Conservation (phyloP, 805 yeast genomes). For the Alloascoidea africana region DNA sequence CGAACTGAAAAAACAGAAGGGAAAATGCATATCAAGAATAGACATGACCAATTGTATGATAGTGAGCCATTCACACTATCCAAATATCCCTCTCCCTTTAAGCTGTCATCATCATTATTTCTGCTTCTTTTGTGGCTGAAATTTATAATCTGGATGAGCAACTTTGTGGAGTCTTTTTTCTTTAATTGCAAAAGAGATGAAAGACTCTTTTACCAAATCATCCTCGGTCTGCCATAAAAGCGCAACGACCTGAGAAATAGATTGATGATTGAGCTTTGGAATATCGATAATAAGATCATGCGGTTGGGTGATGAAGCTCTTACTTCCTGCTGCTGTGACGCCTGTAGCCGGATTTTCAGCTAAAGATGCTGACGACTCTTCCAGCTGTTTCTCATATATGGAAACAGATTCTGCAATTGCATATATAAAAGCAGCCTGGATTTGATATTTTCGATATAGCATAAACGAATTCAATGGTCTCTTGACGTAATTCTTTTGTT, state of each 20-base stretch:
- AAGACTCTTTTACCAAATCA: constrained; percentile 19
- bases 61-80: too few relatives aligned
- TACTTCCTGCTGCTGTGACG: too few relatives aligned
- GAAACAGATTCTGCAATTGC: constrained; percentile 9
- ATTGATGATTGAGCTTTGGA: constrained; percentile 24
- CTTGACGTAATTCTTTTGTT: constrained; percentile 17
- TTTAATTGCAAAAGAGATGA: constrained; percentile 21
- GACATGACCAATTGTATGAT: too few relatives aligned
- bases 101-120: constrained; percentile 5
- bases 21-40: too few relatives aligned
- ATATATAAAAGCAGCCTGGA: constrained; percentile 22
- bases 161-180: constrained; percentile 26
- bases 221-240: constrained; percentile 30
- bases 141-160: constrained; percentile 29
- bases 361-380: too few relatives aligned
- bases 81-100: constrained; percentile 11
- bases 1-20: too few relatives aligned
- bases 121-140: constrained; percentile 23
- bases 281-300: constrained; percentile 9
- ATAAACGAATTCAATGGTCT: constrained; percentile 32
- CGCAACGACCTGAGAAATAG: constrained; percentile 26
- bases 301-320: background rate
- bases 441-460: constrained; percentile 28
- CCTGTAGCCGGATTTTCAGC: too few relatives aligned
- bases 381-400: background rate